Conservation (phyloP, 495 filamentous ascomycete species). For the Coniosporium apollinis region DNA sequence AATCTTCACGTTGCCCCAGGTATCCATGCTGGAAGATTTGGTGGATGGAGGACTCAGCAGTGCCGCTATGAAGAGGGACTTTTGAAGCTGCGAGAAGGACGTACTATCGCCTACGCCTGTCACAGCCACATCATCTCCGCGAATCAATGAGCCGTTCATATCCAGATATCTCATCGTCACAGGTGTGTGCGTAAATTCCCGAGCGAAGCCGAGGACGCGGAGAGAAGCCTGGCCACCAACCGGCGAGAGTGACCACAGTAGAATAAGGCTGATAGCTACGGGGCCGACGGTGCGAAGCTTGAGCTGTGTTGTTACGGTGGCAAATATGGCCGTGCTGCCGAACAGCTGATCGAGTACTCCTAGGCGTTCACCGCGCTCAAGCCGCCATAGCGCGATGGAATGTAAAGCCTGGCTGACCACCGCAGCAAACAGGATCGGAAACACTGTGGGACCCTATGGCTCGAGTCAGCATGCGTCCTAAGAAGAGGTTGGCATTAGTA, state of each 20-base stretch:
- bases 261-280: conserved; percentile 3
- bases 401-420: conserved; percentile 8
- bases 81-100: too few relatives aligned
- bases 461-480: too few relatives aligned
- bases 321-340: conserved; percentile 9
- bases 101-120: background rate
- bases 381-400: conserved; percentile 9
- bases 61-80: background rate
- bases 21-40: conserved; percentile 6
- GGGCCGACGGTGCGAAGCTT: conserved; percentile 7
- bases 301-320: conserved; percentile 9
- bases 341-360: conserved; percentile 8
- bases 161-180: conserved; percentile 5
- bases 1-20: conserved; percentile 12
- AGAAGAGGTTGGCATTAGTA: too few relatives aligned
- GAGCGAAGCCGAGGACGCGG: conserved; percentile 7
- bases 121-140: background rate
- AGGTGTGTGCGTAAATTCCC: background rate
- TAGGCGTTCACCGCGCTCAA: conserved; percentile 11
- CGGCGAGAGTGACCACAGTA: conserved; percentile 10
- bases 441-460: conserved; percentile 11
- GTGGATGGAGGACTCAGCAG: conserved; percentile 2
- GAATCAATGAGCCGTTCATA: background rate
- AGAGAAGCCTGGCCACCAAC: conserved; percentile 11
- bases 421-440: conserved; percentile 10